Conservation (phyloP, 768 basidiomycete genomes). For the Asterophora lycoperdoides region DNA sequence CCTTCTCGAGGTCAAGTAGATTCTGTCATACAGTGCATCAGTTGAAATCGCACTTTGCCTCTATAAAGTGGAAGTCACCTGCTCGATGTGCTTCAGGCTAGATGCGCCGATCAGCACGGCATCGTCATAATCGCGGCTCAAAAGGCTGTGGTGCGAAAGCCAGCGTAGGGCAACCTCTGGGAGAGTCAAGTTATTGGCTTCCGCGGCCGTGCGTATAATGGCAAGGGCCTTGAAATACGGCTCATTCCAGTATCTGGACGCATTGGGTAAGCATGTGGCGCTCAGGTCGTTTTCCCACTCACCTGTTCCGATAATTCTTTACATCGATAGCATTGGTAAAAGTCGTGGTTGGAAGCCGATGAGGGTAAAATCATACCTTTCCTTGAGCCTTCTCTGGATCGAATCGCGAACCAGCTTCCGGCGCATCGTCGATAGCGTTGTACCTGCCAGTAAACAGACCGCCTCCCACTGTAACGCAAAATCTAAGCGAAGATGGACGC, state of each 20-base stretch:
- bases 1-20: slow-evolving; percentile 24
- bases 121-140: slow-evolving; percentile 29
- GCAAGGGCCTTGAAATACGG: slow-evolving; percentile 21
- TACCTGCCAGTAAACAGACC: slow-evolving; percentile 59
- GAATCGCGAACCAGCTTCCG: slow-evolving; percentile 55
- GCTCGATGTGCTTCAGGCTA: slow-evolving; percentile 37
- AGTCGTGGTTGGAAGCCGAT: not conserved
- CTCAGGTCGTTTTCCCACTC: not conserved
- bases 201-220: slow-evolving; percentile 15
- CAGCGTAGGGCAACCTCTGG: slow-evolving; percentile 44
- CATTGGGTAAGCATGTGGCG: not conserved
- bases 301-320: slow-evolving; percentile 38
- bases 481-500: not conserved
- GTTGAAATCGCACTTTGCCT: not conserved
- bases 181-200: slow-evolving; percentile 33
- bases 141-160: slow-evolving; percentile 41
- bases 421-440: slow-evolving; percentile 31
- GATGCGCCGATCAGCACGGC: slow-evolving; percentile 44
- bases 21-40: slow-evolving; percentile 14
- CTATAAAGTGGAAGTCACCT: slow-evolving; percentile 9
- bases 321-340: not conserved
- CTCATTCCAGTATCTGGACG: slow-evolving; percentile 23
- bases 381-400: slow-evolving; percentile 45
- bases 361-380: slow-evolving; percentile 26
- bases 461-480: slow-evolving; percentile 41